Percentiles rank a stretch among this genome's conserved stretches.
phyloP scores from a whole-genome alignment of 2,329 filamentous ascomycete species.

The Penicillium frequentans region DNA sequence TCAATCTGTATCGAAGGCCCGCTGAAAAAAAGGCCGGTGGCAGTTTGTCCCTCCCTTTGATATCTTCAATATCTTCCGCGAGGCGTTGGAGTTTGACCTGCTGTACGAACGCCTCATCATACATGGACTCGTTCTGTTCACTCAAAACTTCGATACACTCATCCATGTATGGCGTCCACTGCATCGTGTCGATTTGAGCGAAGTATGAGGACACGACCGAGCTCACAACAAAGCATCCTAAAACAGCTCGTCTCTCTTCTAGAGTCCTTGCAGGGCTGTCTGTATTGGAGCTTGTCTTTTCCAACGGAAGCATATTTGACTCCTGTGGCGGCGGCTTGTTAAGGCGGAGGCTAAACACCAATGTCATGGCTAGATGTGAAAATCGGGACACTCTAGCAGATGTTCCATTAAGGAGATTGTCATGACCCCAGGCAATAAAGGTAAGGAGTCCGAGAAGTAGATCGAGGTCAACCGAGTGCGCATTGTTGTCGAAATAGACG shows the following conservation, averaged over 20 bases:
- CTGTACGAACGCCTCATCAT: constrained; percentile 50
- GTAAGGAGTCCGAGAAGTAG: constrained; percentile 53
- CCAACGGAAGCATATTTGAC: constrained; percentile 4
- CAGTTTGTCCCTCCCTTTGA: neutral
- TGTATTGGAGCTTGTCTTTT: neutral
- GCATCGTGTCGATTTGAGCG: constrained; percentile 52
- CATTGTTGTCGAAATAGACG: constrained; percentile 45
- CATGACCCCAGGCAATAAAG: constrained; percentile 45
- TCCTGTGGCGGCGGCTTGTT: constrained; percentile 13
- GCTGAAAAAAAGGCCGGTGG: constrained; percentile 4
- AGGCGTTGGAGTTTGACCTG: constrained; percentile 22
- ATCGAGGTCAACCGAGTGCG: constrained; percentile 44
- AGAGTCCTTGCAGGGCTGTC: constrained; percentile 31
- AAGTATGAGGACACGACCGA: constrained; percentile 44
- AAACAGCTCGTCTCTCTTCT: constrained; percentile 52
- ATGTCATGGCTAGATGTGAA: constrained; percentile 13
- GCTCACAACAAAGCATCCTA: constrained; percentile 50
- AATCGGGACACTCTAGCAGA: constrained; percentile 9
- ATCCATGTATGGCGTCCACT: constrained; percentile 61
- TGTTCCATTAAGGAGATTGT: constrained; percentile 14
- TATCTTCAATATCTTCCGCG: constrained; percentile 2
- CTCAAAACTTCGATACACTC: constrained; percentile 53
- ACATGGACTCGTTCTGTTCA: constrained; percentile 46
- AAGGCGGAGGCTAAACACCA: constrained; percentile 16
- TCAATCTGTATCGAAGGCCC: constrained; percentile 3